phyloP scores from a whole-genome alignment of 345 rosid genomes.

The Eucalyptus fibrosa region DNA sequence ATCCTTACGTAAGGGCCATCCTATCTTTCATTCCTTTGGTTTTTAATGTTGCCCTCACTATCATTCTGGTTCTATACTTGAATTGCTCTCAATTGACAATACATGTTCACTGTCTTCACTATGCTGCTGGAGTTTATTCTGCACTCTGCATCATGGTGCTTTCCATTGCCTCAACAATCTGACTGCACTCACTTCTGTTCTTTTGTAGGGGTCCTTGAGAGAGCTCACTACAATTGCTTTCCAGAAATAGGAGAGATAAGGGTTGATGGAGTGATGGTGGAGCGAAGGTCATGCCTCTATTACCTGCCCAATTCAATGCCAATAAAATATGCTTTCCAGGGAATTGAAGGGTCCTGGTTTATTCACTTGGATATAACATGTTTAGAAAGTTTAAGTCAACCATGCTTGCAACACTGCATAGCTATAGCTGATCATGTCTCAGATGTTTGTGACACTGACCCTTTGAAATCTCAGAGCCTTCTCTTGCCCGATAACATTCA shows the following conservation, averaged over 20 bases:
- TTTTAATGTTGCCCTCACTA: not conserved
- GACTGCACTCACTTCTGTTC: not conserved
- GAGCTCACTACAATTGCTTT: conserved; percentile 25
- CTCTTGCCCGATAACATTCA: not conserved
- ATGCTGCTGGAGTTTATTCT: not conserved
- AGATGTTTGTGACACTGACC: not conserved
- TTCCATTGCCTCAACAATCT: not conserved
- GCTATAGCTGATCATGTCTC: not conserved
- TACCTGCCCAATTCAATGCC: conserved; percentile 30
- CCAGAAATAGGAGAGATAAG: conserved; percentile 30
- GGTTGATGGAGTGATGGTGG: conserved; percentile 41
- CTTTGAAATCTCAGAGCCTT: not conserved
- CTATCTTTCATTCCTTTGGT: not conserved
- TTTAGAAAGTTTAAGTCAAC: not conserved
- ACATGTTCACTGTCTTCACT: not conserved
- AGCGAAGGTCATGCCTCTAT: conserved; percentile 21
- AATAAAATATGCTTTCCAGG: conserved; percentile 29
- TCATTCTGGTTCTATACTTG: not conserved
- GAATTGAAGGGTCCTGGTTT: conserved; percentile 23
- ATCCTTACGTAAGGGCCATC: too few relatives aligned
- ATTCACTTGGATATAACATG: conserved; percentile 11
- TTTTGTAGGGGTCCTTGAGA: conserved; percentile 44
- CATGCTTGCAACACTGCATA: not conserved
- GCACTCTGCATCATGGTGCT: not conserved
- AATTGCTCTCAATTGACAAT: not conserved